A percentile compares a stretch with the other conserved stretches of the same genome.
Evolutionary conservation across 176 grass and related monocot species (phyloP).

Genomic region (Chrysopogon serrulatus): DNA sequence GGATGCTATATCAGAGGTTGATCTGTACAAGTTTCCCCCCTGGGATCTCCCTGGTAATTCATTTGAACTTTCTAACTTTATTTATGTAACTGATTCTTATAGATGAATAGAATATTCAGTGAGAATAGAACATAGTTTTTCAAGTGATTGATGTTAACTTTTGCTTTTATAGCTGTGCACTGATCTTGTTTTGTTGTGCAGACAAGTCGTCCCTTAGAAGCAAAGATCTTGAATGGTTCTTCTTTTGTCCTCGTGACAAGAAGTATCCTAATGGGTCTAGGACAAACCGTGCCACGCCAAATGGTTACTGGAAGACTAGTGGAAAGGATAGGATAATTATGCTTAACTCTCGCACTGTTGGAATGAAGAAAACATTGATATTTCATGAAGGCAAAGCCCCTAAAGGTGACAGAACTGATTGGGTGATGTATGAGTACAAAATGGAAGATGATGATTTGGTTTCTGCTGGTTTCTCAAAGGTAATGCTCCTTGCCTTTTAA

Average conservation of each 20-base stretch:
- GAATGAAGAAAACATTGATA: conserved; percentile 74
- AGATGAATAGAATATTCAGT: neutral
- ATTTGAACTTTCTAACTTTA: neutral
- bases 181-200: conserved; percentile 19
- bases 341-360: conserved; percentile 53
- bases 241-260: conserved; percentile 75
- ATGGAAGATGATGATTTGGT: conserved; percentile 42
- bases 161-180: neutral
- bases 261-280: conserved; percentile 68
- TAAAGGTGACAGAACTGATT: conserved; percentile 65
- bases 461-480: conserved; percentile 61
- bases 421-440: conserved; percentile 95
- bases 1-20: conserved; percentile 69
- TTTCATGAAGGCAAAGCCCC: conserved; percentile 79
- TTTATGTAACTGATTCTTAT: neutral
- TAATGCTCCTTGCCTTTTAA: neutral
- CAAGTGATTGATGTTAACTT: neutral
- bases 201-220: conserved; percentile 58
- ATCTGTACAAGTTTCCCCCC: conserved; percentile 86
- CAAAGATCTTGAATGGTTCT: conserved; percentile 88
- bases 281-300: conserved; percentile 66
- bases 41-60: conserved; percentile 91
- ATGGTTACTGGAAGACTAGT: conserved; percentile 89
- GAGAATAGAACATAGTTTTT: neutral
- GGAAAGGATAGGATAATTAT: conserved; percentile 72